Evolutionary conservation across 148 eudicot genomes (phyloP).

Genomic region (Cornus kousa): DNA sequence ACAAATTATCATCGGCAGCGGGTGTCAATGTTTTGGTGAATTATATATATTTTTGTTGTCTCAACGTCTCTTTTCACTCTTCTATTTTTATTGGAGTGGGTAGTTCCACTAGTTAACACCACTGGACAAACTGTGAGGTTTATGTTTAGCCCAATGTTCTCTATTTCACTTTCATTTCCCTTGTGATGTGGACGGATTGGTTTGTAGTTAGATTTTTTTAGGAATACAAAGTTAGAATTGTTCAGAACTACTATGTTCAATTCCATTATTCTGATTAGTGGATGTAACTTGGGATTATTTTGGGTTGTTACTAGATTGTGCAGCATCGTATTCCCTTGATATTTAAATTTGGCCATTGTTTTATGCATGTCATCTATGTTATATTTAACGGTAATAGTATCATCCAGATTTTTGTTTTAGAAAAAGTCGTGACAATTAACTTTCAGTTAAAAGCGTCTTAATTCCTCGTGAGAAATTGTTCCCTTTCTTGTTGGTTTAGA

Average conservation of each 20-base stretch:
- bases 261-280: background rate
- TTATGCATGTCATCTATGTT: background rate
- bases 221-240: background rate
- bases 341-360: background rate
- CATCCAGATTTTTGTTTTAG: background rate
- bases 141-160: background rate
- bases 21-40: conserved; percentile 3
- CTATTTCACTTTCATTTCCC: background rate
- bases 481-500: no score
- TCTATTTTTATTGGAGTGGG: background rate
- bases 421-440: background rate
- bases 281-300: no score
- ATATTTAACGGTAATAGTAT: background rate
- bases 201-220: background rate
- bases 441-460: background rate
- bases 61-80: background rate
- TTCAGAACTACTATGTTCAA: background rate
- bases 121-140: background rate
- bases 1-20: background rate
- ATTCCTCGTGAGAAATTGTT: background rate
- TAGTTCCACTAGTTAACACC: background rate
- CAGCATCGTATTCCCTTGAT: background rate
- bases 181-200: background rate
- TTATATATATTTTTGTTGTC: background rate
- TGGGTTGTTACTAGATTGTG: background rate